phyloP scores from a whole-genome alignment of 108 stramenopile species.

The Skeletonema menzelii region DNA sequence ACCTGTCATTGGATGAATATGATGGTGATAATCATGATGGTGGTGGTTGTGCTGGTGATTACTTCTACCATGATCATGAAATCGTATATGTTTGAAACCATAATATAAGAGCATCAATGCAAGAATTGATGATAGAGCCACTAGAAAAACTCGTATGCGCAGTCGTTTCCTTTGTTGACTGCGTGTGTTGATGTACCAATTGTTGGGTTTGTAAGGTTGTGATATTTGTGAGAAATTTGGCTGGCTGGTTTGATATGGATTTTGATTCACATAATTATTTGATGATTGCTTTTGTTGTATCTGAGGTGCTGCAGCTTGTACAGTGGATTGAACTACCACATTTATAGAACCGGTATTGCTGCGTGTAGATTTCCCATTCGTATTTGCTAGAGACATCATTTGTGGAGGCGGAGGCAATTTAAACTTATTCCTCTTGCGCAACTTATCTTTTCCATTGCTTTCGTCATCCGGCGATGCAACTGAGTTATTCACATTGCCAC shows the following conservation, averaged over 20 bases:
- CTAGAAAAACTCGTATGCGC: slow-evolving; percentile 9
- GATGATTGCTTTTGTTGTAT: neutral
- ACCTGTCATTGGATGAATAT: slow-evolving; percentile 51
- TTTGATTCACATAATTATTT: slow-evolving; percentile 3
- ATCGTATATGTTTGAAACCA: slow-evolving; percentile 10
- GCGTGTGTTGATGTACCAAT: slow-evolving; percentile 27
- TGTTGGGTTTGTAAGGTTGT: slow-evolving; percentile 35
- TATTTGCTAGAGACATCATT: slow-evolving; percentile 5
- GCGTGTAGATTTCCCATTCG: neutral
- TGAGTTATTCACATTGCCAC: neutral
- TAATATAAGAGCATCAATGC: slow-evolving; percentile 1
- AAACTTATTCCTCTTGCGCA: neutral
- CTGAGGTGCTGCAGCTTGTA: neutral
- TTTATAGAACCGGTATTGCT: neutral
- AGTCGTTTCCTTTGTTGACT: slow-evolving; percentile 12
- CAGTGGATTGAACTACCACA: neutral
- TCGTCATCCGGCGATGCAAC: neutral
- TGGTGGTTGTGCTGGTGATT: slow-evolving; percentile 21
- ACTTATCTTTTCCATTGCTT: neutral
- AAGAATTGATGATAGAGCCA: neutral
- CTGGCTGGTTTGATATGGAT: slow-evolving; percentile 15
- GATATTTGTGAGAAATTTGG: slow-evolving; percentile 17
- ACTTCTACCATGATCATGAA: slow-evolving; percentile 5
- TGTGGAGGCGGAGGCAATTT: slow-evolving; percentile 37
- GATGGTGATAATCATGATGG: slow-evolving; percentile 22